These are phyloP conservation scores for Geosiphon pyriformis DNA, from an alignment of 192 early-diverging fungal species.

Conservation along the genomic window DNA sequence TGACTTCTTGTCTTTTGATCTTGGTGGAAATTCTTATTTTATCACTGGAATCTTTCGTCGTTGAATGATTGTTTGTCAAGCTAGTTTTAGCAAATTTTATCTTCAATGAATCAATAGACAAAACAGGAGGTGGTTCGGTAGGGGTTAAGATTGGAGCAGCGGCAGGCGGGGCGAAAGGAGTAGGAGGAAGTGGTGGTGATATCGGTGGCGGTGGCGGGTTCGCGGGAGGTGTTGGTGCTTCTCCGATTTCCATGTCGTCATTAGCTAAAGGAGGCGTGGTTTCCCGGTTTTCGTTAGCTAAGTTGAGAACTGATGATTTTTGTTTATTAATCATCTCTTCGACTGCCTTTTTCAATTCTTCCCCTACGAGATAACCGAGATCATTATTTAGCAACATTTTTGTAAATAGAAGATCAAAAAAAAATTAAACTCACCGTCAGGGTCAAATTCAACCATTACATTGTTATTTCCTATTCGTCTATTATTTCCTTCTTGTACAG, in stretches of 20 bases:
- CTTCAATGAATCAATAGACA: background rate
- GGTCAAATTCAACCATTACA: conserved; percentile 36
- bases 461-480: conserved; percentile 32
- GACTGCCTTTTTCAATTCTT: conserved; percentile 31
- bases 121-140: background rate
- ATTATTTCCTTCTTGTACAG: conserved; percentile 46
- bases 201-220: conserved; percentile 29
- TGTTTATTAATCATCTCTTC: conserved; percentile 25
- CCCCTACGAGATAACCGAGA: conserved; percentile 20
- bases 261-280: conserved; percentile 33
- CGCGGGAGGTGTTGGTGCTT: conserved; percentile 38
- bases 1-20: background rate
- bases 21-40: background rate
- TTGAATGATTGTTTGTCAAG: background rate
- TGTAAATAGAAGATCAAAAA: conserved; percentile 30
- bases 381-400: conserved; percentile 29
- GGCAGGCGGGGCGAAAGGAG: background rate
- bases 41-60: background rate
- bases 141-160: background rate
- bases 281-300: background rate
- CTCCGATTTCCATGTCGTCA: conserved; percentile 41
- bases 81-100: too few species aligned
- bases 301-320: conserved; percentile 19
- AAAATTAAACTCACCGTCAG: conserved; percentile 30
- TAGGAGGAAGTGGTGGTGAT: background rate